Conservation (phyloP, 192 early-diverging fungal genomes). For the Rhizophagus prolifer region DNA sequence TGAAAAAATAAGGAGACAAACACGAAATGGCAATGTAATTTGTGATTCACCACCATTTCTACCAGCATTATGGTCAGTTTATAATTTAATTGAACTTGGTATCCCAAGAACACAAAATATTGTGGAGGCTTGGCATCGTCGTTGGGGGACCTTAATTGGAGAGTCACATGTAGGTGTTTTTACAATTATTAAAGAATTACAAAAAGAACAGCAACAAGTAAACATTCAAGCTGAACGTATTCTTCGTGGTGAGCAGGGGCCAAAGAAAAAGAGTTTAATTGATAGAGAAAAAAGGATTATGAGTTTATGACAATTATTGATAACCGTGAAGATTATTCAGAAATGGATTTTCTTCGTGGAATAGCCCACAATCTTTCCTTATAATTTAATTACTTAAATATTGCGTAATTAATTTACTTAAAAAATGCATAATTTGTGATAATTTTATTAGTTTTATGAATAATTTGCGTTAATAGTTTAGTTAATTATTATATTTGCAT, state of each 20-base stretch:
- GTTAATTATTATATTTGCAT: too few relatives aligned
- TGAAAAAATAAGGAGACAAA: neutral
- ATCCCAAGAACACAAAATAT: constrained; percentile 11
- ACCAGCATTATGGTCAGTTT: neutral
- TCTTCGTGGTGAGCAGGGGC: neutral
- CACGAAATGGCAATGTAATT: neutral
- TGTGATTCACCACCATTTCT: neutral
- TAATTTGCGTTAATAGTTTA: too few relatives aligned
- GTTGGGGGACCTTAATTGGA: too few relatives aligned
- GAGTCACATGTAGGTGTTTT: too few relatives aligned
- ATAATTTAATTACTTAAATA: too few relatives aligned
- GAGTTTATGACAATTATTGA: constrained; percentile 2
- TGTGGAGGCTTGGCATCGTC: constrained; percentile 11
- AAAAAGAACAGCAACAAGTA: too few relatives aligned
- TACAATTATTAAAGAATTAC: too few relatives aligned
- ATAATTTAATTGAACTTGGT: neutral
- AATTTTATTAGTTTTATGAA: too few relatives aligned
- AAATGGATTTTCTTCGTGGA: too few relatives aligned
- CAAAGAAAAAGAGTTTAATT: neutral
- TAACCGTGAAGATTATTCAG: neutral
- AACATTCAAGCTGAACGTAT: neutral
- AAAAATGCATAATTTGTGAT: too few relatives aligned
- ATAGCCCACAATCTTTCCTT: too few relatives aligned
- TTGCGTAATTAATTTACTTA: too few relatives aligned
- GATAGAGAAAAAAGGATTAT: constrained; percentile 3